Evolutionary conservation across 208 protist genomes (phyloP).

Genomic region (Porcisia deanei): DNA sequence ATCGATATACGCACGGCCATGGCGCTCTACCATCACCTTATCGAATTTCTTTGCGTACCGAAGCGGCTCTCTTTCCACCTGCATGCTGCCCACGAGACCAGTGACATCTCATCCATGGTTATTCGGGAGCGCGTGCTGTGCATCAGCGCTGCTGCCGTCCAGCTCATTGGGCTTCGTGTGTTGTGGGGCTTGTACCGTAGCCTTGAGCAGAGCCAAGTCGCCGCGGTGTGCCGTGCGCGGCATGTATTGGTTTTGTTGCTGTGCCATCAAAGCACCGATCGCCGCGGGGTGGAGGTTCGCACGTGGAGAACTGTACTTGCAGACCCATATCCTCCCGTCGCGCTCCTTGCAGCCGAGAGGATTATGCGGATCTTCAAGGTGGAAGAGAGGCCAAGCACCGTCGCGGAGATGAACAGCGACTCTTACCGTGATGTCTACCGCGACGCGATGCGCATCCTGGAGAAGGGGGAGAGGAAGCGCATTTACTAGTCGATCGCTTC

Average conservation of each 20-base stretch:
- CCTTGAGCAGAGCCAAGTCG: slow-evolving; percentile 42
- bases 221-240: slow-evolving; percentile 57
- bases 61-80: slow-evolving; percentile 32
- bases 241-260: slow-evolving; percentile 55
- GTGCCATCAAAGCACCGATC: slow-evolving; percentile 18
- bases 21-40: slow-evolving; percentile 49
- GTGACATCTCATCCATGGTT: slow-evolving; percentile 46
- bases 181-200: slow-evolving; percentile 74
- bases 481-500: slow-evolving; percentile 7
- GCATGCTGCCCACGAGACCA: slow-evolving; percentile 10
- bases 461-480: slow-evolving; percentile 26
- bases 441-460: slow-evolving; percentile 21
- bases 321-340: slow-evolving; percentile 62
- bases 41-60: slow-evolving; percentile 58
- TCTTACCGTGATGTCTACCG: slow-evolving; percentile 18
- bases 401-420: slow-evolving; percentile 15
- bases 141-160: slow-evolving; percentile 32
- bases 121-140: slow-evolving; percentile 38
- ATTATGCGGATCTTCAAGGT: slow-evolving; percentile 31
- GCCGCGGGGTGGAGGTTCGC: slow-evolving; percentile 32
- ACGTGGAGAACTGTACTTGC: slow-evolving; percentile 56
- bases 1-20: slow-evolving; percentile 45
- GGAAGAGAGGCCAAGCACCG: slow-evolving; percentile 23
- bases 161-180: slow-evolving; percentile 49
- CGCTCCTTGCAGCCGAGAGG: slow-evolving; percentile 59